Conservation (phyloP, 2,329 filamentous ascomycete species). For the Ophiocordyceps sinensis region DNA sequence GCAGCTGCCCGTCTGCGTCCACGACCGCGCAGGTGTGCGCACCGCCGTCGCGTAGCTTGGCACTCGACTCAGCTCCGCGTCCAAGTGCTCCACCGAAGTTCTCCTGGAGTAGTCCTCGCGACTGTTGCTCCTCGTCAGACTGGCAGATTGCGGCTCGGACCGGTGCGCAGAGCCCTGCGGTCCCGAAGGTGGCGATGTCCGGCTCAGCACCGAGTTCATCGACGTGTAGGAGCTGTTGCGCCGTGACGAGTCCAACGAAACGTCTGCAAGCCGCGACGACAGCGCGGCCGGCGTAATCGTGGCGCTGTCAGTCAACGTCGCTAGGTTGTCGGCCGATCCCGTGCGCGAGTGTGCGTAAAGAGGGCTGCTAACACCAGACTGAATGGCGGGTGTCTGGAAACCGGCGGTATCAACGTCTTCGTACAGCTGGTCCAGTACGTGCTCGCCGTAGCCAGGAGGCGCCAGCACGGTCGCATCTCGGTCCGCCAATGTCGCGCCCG, state of each 20-base stretch:
- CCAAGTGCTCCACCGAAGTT: conserved; percentile 41
- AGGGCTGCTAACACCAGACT: conserved; percentile 68
- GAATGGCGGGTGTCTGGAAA: conserved; percentile 60
- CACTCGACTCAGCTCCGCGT: conserved; percentile 52
- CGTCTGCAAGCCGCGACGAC: conserved; percentile 55
- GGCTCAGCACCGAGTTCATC: conserved; percentile 26
- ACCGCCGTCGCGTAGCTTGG: conserved; percentile 67
- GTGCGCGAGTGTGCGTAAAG: conserved; percentile 57
- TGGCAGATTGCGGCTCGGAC: conserved; percentile 28
- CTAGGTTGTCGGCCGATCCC: conserved; percentile 68
- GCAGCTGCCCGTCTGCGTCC: conserved; percentile 30
- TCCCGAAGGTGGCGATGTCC: conserved; percentile 27
- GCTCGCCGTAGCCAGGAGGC: conserved; percentile 85
- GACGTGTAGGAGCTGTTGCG: conserved; percentile 32
- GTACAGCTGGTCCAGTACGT: conserved; percentile 81
- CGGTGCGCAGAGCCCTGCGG: conserved; percentile 19
- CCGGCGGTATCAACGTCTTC: conserved; percentile 70
- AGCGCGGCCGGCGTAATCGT: conserved; percentile 34
- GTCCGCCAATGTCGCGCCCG: conserved; percentile 30
- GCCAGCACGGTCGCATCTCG: conserved; percentile 51
- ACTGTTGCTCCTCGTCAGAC: conserved; percentile 39
- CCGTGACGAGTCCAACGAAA: conserved; percentile 36
- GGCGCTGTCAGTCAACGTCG: conserved; percentile 26
- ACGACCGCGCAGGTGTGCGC: conserved; percentile 43
- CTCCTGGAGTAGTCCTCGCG: conserved; percentile 35